Evolutionary conservation across 352 stramenopile genomes (phyloP).

Genomic region (Globisporangium perplexum): DNA sequence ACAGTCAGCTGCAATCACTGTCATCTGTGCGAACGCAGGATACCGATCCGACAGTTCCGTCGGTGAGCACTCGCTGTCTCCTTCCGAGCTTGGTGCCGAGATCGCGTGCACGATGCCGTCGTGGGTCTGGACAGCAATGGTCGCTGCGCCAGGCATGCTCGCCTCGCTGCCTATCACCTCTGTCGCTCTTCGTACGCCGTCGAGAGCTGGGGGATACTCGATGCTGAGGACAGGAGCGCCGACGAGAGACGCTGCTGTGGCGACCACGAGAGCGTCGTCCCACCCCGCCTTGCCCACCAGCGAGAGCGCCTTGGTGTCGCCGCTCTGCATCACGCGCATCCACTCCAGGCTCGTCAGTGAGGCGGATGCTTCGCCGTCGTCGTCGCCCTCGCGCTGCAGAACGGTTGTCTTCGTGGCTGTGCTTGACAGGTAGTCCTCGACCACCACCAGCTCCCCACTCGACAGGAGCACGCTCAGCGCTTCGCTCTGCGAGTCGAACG

Average conservation of each 20-base stretch:
- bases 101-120: slow-evolving; percentile 32
- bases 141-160: neutral
- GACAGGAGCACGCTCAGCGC: slow-evolving; percentile 32
- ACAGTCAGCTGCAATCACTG: slow-evolving; percentile 11
- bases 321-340: slow-evolving; percentile 15
- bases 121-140: slow-evolving; percentile 32
- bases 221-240: neutral
- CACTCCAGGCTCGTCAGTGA: slow-evolving; percentile 28
- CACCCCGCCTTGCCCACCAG: slow-evolving; percentile 26
- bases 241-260: neutral
- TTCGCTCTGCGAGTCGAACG: slow-evolving; percentile 43
- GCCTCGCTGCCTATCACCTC: slow-evolving; percentile 3
- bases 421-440: slow-evolving; percentile 33
- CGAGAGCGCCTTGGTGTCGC: slow-evolving; percentile 9
- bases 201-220: slow-evolving; percentile 10
- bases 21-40: slow-evolving; percentile 32
- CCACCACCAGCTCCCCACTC: slow-evolving; percentile 33
- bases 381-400: neutral
- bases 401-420: slow-evolving; percentile 4
- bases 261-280: slow-evolving; percentile 25
- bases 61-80: slow-evolving; percentile 1
- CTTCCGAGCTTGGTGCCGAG: neutral
- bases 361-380: neutral
- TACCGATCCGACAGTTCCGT: slow-evolving; percentile 16
- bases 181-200: slow-evolving; percentile 9